These are phyloP conservation scores for Apiospora pterosperma DNA, from an alignment of 2,329 filamentous ascomycete species.

Conservation along the genomic window DNA sequence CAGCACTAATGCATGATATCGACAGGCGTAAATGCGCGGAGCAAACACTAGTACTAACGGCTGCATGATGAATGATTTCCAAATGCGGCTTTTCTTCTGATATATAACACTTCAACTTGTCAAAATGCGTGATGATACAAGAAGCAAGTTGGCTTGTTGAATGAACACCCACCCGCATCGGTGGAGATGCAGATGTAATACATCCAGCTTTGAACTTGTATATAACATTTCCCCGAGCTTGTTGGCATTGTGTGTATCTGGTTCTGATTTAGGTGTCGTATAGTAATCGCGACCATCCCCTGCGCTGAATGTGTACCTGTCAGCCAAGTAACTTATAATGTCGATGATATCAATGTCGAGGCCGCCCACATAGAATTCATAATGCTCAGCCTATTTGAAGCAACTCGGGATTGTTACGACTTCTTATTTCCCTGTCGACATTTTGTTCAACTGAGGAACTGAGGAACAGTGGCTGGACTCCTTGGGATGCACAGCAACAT, in stretches of 20 bases:
- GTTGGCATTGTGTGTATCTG: neutral
- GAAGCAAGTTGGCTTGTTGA: neutral
- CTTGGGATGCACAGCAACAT: too few relatives aligned
- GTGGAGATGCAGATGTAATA: neutral
- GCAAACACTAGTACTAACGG: neutral
- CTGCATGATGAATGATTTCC: neutral
- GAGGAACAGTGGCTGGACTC: neutral
- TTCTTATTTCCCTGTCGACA: neutral
- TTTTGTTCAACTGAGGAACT: neutral
- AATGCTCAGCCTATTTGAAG: neutral
- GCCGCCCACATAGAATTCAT: neutral
- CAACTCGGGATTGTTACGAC: neutral
- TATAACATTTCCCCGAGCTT: neutral
- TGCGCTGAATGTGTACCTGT: neutral
- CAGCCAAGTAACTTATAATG: neutral
- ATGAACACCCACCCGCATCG: neutral
- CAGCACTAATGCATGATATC: neutral
- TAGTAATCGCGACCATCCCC: neutral
- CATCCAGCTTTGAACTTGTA: neutral
- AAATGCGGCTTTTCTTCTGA: neutral
- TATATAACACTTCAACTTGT: neutral
- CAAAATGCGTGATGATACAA: neutral
- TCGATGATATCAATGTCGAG: neutral
- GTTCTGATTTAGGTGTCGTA: neutral
- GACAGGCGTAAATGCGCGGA: neutral